Evolutionary conservation across 306 rosid genomes (phyloP).

Genomic region (Lathyrus aphaca): DNA sequence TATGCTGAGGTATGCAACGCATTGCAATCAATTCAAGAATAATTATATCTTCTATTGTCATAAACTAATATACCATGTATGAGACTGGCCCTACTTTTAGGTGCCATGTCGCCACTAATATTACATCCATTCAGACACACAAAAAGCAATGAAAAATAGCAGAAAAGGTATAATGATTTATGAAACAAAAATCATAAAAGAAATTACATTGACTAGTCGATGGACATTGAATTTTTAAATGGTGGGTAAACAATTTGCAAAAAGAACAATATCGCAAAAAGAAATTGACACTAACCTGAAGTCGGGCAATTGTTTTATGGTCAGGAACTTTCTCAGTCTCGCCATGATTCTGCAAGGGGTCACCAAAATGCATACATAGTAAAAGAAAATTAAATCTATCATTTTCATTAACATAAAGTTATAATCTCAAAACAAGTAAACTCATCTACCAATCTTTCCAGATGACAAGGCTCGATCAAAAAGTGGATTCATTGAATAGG

Average conservation of each 20-base stretch:
- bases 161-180: constrained; percentile 17
- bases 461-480: constrained; percentile 5
- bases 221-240: constrained; percentile 17
- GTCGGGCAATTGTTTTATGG: constrained; percentile 66
- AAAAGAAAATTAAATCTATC: not conserved
- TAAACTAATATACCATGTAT: not conserved
- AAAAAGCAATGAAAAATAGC: not conserved
- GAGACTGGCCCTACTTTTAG: not conserved
- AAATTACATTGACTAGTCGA: constrained; percentile 25
- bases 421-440: constrained; percentile 23
- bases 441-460: constrained; percentile 1
- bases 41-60: constrained; percentile 10
- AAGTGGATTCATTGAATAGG: constrained; percentile 4
- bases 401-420: constrained; percentile 20
- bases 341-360: constrained; percentile 66
- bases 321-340: constrained; percentile 51
- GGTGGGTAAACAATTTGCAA: constrained; percentile 25
- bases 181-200: not conserved
- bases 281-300: constrained; percentile 63
- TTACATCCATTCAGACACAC: not conserved
- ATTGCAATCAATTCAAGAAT: not conserved
- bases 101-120: not conserved
- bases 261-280: too few relatives aligned
- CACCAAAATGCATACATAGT: constrained; percentile 16
- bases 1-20: not conserved